Conservation (phyloP, 2,329 filamentous ascomycete genomes). For the Arthrocladium fulminans region DNA sequence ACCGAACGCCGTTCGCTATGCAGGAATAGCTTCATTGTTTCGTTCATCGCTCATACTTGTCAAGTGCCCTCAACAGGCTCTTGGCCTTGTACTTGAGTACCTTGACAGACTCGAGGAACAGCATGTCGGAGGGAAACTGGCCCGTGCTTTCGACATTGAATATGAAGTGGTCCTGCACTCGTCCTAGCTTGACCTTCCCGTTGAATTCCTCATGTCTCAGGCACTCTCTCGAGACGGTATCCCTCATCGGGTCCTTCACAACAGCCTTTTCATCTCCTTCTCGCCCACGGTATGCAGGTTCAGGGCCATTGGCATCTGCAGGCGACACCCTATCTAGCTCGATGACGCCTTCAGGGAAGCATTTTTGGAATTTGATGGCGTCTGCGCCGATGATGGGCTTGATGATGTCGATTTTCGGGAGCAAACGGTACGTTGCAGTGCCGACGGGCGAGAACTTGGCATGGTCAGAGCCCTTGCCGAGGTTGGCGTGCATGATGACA, state of each 20-base stretch:
- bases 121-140: constrained; percentile 85
- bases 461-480: constrained; percentile 88
- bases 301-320: constrained; percentile 52
- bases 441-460: constrained; percentile 96
- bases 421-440: constrained; percentile 81
- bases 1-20: not conserved
- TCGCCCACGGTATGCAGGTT: constrained; percentile 61
- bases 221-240: constrained; percentile 90
- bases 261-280: constrained; percentile 80
- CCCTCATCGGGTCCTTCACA: constrained; percentile 78
- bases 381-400: constrained; percentile 77
- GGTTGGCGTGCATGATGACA: constrained; percentile 85
- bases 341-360: constrained; percentile 86
- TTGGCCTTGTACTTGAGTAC: constrained; percentile 74
- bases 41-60: constrained; percentile 32
- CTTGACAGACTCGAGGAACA: constrained; percentile 84
- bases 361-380: constrained; percentile 78
- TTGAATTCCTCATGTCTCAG: constrained; percentile 87
- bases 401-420: constrained; percentile 78
- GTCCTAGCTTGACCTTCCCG: constrained; percentile 86
- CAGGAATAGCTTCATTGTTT: not conserved
- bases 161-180: constrained; percentile 92
- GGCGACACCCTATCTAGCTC: constrained; percentile 62
- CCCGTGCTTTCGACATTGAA: constrained; percentile 91
- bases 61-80: constrained; percentile 37